Evolutionary conservation across 495 filamentous ascomycete species (phyloP).

Genomic region (Echria macrotheca): DNA sequence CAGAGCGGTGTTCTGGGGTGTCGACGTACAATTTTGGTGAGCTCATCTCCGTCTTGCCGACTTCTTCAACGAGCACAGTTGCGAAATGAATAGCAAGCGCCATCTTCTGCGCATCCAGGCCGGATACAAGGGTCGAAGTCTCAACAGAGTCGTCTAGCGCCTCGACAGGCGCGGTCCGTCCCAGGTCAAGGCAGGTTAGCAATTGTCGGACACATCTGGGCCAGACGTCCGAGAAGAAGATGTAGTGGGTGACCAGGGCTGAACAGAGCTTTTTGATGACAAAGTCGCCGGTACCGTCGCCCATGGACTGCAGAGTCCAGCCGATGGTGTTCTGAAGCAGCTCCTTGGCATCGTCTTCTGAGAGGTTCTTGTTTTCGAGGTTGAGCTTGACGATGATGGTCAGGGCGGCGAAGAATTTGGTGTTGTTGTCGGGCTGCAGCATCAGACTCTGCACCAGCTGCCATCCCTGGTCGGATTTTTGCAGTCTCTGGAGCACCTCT

Average conservation of each 20-base stretch:
- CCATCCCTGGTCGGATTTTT: conserved; percentile 78
- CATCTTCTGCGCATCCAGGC: conserved; percentile 50
- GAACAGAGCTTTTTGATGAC: conserved; percentile 81
- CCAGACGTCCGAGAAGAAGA: conserved; percentile 67
- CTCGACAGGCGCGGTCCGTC: conserved; percentile 42
- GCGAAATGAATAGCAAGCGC: conserved; percentile 66
- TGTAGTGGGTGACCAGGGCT: conserved; percentile 72
- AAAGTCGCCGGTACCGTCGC: conserved; percentile 53
- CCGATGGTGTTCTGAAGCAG: conserved; percentile 66
- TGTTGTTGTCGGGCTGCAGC: conserved; percentile 55
- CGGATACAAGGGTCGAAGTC: conserved; percentile 48
- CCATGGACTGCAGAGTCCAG: conserved; percentile 58
- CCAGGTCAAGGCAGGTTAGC: conserved; percentile 53
- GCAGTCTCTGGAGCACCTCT: conserved; percentile 67
- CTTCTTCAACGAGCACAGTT: conserved; percentile 68
- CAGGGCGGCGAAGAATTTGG: conserved; percentile 89
- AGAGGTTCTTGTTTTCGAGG: conserved; percentile 65
- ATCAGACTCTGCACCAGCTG: conserved; percentile 72
- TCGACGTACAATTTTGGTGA: conserved; percentile 48
- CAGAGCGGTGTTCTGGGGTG: not conserved
- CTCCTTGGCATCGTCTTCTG: conserved; percentile 52
- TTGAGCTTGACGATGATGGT: conserved; percentile 93
- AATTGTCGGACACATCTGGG: conserved; percentile 63
- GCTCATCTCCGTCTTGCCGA: conserved; percentile 56
- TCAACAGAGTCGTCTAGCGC: conserved; percentile 46